Percentiles rank a stretch among this genome's conserved stretches.
Conservation (phyloP, 2,329 filamentous ascomycete species). For the Diaporthe longicolla region DNA sequence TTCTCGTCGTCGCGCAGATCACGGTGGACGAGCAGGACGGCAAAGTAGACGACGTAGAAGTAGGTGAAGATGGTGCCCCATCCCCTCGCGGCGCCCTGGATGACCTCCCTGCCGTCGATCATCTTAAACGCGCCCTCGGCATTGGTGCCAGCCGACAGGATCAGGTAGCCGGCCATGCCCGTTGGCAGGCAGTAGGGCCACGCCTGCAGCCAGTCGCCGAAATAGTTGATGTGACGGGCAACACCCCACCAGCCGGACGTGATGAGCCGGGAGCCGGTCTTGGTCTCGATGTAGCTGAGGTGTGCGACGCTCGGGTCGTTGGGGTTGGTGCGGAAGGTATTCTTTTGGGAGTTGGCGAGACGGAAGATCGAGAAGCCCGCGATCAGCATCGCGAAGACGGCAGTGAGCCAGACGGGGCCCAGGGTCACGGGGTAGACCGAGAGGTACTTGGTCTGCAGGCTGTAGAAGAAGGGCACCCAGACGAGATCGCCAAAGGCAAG, state of each 20-base stretch:
- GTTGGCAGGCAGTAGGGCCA: constrained; percentile 94
- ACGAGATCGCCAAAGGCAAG: constrained; percentile 91
- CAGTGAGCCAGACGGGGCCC: constrained; percentile 74
- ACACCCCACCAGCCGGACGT: constrained; percentile 94
- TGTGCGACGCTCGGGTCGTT: constrained; percentile 83
- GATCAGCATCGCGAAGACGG: constrained; percentile 76
- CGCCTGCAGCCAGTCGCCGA: constrained; percentile 94
- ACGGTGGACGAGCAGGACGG: constrained; percentile 85
- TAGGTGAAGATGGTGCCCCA: constrained; percentile 93
- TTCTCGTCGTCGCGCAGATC: constrained; percentile 92
- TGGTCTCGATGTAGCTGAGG: constrained; percentile 88
- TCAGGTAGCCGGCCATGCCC: constrained; percentile 84
- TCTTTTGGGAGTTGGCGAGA: constrained; percentile 94
- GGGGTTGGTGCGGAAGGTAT: constrained; percentile 90
- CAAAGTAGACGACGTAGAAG: constrained; percentile 96
- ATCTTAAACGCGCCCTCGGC: constrained; percentile 69
- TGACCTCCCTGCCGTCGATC: constrained; percentile 73
- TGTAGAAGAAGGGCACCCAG: constrained; percentile 94
- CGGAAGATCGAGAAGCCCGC: constrained; percentile 94
- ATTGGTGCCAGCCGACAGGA: constrained; percentile 70
- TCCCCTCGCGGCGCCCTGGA: constrained; percentile 80
- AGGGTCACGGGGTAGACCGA: constrained; percentile 86
- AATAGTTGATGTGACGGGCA: constrained; percentile 94
- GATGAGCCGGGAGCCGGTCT: constrained; percentile 83
- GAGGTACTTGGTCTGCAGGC: constrained; percentile 86